phyloP scores from a whole-genome alignment of 2,329 filamentous ascomycete genomes.

The Aureobasidium sp. region DNA sequence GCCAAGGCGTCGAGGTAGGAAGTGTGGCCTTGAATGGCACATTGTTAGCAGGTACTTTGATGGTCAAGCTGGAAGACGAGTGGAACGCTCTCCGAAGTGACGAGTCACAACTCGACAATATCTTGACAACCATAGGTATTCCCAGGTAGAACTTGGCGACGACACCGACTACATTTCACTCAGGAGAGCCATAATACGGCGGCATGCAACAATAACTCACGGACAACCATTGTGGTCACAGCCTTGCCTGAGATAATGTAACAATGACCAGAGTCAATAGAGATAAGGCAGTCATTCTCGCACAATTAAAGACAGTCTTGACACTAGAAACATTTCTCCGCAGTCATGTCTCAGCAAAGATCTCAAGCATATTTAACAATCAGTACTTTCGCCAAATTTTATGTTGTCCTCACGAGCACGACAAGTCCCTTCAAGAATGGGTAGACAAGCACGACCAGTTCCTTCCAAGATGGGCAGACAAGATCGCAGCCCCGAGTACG shows the following conservation, averaged over 20 bases:
- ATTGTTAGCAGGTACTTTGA: conserved; percentile 61
- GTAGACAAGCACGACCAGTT: neutral
- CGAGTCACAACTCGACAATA: conserved; percentile 44
- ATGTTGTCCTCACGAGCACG: neutral
- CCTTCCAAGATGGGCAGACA: neutral
- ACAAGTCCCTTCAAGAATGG: neutral
- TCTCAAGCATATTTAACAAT: neutral
- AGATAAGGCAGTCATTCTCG: neutral
- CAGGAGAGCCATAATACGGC: neutral
- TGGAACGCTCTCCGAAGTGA: conserved; percentile 54
- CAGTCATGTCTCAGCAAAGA: conserved; percentile 10
- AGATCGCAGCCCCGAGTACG: neutral
- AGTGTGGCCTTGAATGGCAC: conserved; percentile 63
- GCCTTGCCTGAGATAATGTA: neutral
- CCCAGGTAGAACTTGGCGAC: conserved; percentile 24
- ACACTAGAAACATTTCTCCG: neutral
- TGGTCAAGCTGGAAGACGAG: conserved; percentile 63
- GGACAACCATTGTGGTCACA: neutral
- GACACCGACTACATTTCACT: too few relatives aligned
- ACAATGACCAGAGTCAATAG: neutral
- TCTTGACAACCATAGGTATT: conserved; percentile 50
- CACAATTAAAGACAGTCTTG: neutral
- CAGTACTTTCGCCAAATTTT: neutral
- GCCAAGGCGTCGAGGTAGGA: conserved; percentile 41
- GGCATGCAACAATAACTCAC: neutral